A percentile compares a stretch with the other conserved stretches of the same genome.
Evolutionary conservation across 2,329 filamentous ascomycete genomes (phyloP).

Genomic region (Pyricularia sp.): DNA sequence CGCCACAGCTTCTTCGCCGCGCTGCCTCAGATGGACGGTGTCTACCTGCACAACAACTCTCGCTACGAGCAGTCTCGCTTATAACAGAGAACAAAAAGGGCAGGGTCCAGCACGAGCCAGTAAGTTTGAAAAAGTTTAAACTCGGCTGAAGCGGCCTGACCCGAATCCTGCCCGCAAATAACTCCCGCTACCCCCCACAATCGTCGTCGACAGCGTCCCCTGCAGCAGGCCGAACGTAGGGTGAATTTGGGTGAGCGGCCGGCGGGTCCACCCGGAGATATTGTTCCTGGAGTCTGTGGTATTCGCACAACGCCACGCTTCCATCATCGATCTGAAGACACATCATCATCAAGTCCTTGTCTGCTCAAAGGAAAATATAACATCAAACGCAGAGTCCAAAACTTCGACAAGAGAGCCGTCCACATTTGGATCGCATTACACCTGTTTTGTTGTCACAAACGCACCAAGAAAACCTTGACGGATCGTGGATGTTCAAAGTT

Average conservation of each 20-base stretch:
- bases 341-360: neutral
- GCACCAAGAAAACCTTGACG: conserved; percentile 1
- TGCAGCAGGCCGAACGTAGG: neutral
- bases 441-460: neutral
- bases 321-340: neutral
- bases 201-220: neutral
- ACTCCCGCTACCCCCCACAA: neutral
- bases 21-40: neutral
- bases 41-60: neutral
- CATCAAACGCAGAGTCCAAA: neutral
- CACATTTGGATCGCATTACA: too few species aligned
- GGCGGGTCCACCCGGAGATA: neutral
- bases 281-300: neutral
- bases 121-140: neutral
- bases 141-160: neutral
- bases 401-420: too few species aligned
- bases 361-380: conserved; percentile 5
- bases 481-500: neutral
- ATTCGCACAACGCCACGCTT: neutral
- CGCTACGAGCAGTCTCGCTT: neutral
- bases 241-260: neutral
- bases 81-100: neutral
- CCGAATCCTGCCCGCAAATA: neutral
- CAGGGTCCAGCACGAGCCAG: neutral
- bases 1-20: neutral